Evolutionary conservation across 306 rosid genomes (phyloP).

Genomic region (Cucurbita maxima): DNA sequence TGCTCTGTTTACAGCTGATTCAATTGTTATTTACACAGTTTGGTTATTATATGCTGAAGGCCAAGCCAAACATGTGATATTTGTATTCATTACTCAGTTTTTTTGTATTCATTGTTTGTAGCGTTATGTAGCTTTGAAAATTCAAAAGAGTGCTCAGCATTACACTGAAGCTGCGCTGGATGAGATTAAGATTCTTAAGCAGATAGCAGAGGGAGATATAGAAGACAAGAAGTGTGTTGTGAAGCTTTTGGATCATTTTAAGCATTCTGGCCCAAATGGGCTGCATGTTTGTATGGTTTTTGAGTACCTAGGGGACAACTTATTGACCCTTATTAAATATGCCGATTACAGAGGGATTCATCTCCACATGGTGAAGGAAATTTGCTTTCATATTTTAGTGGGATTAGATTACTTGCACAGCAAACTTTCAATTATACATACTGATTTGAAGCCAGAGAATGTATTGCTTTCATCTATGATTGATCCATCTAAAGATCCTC

Average conservation of each 20-base stretch:
- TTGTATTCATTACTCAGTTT: not conserved
- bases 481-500: conserved; percentile 72
- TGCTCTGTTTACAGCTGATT: not conserved
- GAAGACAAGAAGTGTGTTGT: conserved; percentile 67
- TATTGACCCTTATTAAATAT: conserved; percentile 68
- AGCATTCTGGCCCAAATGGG: conserved; percentile 82
- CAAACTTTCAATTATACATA: conserved; percentile 72
- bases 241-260: conserved; percentile 84
- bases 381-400: conserved; percentile 60
- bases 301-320: conserved; percentile 82
- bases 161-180: conserved; percentile 86
- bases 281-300: conserved; percentile 84
- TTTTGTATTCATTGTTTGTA: conserved; percentile 23
- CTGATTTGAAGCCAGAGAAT: conserved; percentile 83
- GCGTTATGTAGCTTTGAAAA: conserved; percentile 73
- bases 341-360: conserved; percentile 58
- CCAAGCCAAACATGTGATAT: not conserved
- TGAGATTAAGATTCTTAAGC: conserved; percentile 69
- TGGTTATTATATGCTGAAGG: not conserved
- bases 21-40: not conserved
- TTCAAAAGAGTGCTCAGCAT: conserved; percentile 80
- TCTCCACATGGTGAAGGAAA: conserved; percentile 57
- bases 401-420: conserved; percentile 79
- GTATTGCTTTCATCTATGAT: conserved; percentile 50
- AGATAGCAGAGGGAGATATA: conserved; percentile 68